Evolutionary conservation across 2,329 filamentous ascomycete genomes (phyloP), one percentile per base, ranked within the genome.

Genomic region (Fusarium keratoplasticum): DNA sequence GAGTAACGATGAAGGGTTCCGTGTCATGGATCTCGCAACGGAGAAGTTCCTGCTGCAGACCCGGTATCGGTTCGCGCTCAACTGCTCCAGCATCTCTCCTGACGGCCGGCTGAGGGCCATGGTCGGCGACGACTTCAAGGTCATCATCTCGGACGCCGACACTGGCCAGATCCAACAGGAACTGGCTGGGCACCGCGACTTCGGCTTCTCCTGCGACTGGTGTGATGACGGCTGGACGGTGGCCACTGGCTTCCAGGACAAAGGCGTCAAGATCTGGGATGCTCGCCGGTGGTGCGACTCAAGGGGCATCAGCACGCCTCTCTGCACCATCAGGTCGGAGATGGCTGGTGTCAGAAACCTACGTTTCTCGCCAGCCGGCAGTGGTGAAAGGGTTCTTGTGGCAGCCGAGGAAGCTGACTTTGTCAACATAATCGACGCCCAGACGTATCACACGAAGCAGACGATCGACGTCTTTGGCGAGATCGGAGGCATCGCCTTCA

Each of bases 141-240:
- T 92, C 0, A 83, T 92, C 59, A 93, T 96, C 77, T 89, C 90
- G 16, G 89, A 94, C 70, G 90, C 93, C 13, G 92, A 94, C 64
- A 90, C 88, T 14, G 91, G 92, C 16, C 83, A 87, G 68, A 85
- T 84, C 64, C 86, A 88, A 71, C 86, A 92, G 74, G 82, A 84
- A 29, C 87, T 95, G 2, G 81, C 84, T 5, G 91, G 92, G 3
- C 93, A 95, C 78, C 86, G 85, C 16, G 93, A 95, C 78, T 93
- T 88, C 74, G 92, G 91, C 2, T 96, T 95, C 77, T 90, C 93
- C 2, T 95, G 92, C 77, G 93, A 92, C 74, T 96, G 94, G 94
- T 92, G 93, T 20, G 90, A 93, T 62, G 92, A 95, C 79, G 93
- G 93, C 35, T 91, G 91, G 84, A 92, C 91, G 14, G 88, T 95